A percentile compares a stretch with the other conserved stretches of the same genome.
These are phyloP conservation scores for Hypsizygus ulmarius DNA, from an alignment of 1,284 basidiomycete genomes.

Conservation along the genomic window DNA sequence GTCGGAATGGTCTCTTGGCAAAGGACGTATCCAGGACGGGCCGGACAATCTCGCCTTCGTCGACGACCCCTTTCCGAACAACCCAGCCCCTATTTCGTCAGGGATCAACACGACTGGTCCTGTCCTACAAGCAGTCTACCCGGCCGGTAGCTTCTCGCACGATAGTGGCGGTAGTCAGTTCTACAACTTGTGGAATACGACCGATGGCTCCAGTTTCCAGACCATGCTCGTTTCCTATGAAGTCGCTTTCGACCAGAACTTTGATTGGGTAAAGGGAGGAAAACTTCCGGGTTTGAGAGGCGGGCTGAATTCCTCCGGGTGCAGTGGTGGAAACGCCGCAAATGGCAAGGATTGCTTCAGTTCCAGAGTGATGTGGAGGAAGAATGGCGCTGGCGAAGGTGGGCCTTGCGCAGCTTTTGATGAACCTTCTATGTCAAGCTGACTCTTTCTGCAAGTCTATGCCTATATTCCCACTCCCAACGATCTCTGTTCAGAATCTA, in stretches of 20 bases:
- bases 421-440: constrained; percentile 3
- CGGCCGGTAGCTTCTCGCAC: constrained; percentile 57
- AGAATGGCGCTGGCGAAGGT: constrained; percentile 62
- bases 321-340: constrained; percentile 62
- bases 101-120: constrained; percentile 39
- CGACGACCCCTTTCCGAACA: constrained; percentile 58
- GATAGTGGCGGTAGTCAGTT: constrained; percentile 64
- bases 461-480: constrained; percentile 58
- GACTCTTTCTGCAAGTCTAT: constrained; percentile 44
- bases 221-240: constrained; percentile 71
- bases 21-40: constrained; percentile 59
- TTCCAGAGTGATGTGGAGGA: constrained; percentile 71
- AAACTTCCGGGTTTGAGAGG: constrained; percentile 70
- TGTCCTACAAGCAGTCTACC: constrained; percentile 66
- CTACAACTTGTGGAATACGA: constrained; percentile 61
- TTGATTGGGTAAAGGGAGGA: constrained; percentile 72
- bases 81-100: constrained; percentile 35
- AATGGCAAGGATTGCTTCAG: constrained; percentile 66
- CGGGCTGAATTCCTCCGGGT: constrained; percentile 54
- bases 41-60: constrained; percentile 59
- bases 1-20: constrained; percentile 60
- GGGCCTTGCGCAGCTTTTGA: constrained; percentile 25
- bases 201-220: constrained; percentile 50
- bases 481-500: constrained; percentile 53
- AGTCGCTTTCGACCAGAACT: constrained; percentile 61